Evolutionary conservation across 345 rosid genomes (phyloP).

Genomic region (Trapa bicornis): DNA sequence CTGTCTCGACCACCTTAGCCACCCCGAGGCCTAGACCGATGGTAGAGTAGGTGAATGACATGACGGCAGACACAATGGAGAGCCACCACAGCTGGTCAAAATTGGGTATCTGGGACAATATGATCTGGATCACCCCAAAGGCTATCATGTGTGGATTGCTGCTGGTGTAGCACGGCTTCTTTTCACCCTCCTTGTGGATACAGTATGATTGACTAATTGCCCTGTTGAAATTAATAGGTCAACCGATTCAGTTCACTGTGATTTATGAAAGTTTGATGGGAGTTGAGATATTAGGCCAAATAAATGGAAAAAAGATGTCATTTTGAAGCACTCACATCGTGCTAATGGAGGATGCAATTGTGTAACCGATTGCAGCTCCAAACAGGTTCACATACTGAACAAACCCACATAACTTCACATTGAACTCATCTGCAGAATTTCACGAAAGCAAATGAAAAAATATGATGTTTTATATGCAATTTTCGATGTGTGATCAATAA

Average conservation of each 20-base stretch:
- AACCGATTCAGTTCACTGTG: too few species aligned
- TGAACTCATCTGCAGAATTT: conserved; percentile 19
- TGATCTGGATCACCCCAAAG: conserved; percentile 41
- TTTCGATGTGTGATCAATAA: not conserved
- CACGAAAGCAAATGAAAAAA: not conserved
- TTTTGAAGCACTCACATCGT: conserved; percentile 16
- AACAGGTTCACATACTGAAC: conserved; percentile 37
- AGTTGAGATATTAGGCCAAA: not conserved
- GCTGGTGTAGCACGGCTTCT: conserved; percentile 31
- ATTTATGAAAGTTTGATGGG: not conserved
- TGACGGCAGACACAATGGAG: conserved; percentile 75
- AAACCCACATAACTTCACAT: conserved; percentile 31
- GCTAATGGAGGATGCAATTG: conserved; percentile 42
- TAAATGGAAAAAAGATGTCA: too few species aligned
- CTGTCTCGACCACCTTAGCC: conserved; percentile 54
- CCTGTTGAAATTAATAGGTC: conserved; percentile 22
- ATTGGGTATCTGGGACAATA: conserved; percentile 72
- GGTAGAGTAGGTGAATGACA: conserved; percentile 91
- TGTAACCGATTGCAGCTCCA: conserved; percentile 43
- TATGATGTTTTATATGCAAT: too few species aligned
- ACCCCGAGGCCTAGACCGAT: conserved; percentile 84
- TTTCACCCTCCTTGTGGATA: conserved; percentile 27
- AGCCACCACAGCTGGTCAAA: conserved; percentile 89
- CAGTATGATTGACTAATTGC: conserved; percentile 53
- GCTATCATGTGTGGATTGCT: conserved; percentile 58